phyloP scores from a whole-genome alignment of 1,139 yeast species.

The Zygosaccharomyces sapae region DNA sequence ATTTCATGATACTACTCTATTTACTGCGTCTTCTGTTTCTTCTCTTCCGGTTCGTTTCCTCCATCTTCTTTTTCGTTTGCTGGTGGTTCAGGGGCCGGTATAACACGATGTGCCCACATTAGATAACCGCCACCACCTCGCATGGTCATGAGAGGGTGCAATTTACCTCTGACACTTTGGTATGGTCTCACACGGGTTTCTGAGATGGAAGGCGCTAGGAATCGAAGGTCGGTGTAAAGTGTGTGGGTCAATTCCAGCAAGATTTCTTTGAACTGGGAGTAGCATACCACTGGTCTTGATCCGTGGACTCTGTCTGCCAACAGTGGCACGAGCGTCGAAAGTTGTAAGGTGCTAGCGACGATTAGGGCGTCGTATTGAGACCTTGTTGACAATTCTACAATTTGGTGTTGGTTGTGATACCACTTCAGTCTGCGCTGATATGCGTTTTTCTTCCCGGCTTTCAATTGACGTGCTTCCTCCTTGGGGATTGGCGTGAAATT shows the following conservation, averaged over 20 bases:
- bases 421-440: conserved; percentile 56
- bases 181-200: conserved; percentile 82
- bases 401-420: conserved; percentile 46
- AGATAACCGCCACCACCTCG: conserved; percentile 90
- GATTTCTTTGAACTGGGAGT: conserved; percentile 74
- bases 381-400: conserved; percentile 46
- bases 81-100: conserved; percentile 58
- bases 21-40: conserved; percentile 11
- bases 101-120: conserved; percentile 72
- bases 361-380: conserved; percentile 75
- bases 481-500: conserved; percentile 47
- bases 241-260: conserved; percentile 69
- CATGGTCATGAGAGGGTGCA: conserved; percentile 94
- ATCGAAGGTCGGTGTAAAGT: conserved; percentile 59
- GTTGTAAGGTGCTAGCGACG: conserved; percentile 66
- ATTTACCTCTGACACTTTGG: conserved; percentile 89
- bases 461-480: conserved; percentile 53
- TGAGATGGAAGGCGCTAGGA: conserved; percentile 76
- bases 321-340: conserved; percentile 59
- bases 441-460: conserved; percentile 58
- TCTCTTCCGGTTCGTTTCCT: conserved; percentile 7
- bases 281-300: conserved; percentile 79
- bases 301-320: conserved; percentile 73
- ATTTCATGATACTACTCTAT: not conserved
- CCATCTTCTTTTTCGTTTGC: conserved; percentile 28